A percentile compares a stretch with the other conserved stretches of the same genome.
These are phyloP conservation scores for Hymenoscyphus repandus DNA, from an alignment of 2,329 filamentous ascomycete species.

Conservation along the genomic window DNA sequence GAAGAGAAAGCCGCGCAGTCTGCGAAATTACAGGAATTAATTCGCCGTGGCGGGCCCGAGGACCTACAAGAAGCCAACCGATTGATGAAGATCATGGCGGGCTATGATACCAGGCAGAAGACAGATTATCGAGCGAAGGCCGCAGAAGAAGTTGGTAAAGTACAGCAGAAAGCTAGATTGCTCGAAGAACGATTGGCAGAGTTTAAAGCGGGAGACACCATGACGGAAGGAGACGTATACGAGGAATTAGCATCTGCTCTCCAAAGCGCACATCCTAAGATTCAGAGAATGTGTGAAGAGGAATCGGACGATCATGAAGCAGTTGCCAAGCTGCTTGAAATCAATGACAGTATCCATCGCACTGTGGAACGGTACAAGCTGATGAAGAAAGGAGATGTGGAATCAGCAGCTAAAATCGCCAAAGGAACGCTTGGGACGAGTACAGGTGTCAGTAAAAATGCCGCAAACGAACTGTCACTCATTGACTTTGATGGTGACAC, in stretches of 20 bases:
- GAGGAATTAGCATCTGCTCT: constrained; percentile 85
- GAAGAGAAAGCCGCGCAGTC: constrained; percentile 93
- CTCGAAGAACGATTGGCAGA: constrained; percentile 88
- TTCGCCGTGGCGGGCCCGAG: constrained; percentile 83
- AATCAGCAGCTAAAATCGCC: constrained; percentile 76
- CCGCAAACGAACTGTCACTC: constrained; percentile 75
- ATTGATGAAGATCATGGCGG: constrained; percentile 99
- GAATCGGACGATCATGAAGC: constrained; percentile 96
- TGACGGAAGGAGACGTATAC: constrained; percentile 63
- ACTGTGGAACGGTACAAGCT: constrained; percentile 94
- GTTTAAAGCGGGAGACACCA: constrained; percentile 74
- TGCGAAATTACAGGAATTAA: constrained; percentile 96
- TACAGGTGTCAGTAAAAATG: constrained; percentile 58
- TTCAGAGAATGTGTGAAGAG: constrained; percentile 99
- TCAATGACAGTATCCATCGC: constrained; percentile 97
- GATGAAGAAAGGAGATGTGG: constrained; percentile 90
- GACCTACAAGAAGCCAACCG: constrained; percentile 96
- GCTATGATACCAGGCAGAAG: constrained; percentile 90
- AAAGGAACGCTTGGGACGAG: constrained; percentile 70
- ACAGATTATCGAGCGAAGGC: constrained; percentile 98
- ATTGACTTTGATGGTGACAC: constrained; percentile 79
- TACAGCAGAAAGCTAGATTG: constrained; percentile 90
- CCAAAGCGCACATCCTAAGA: constrained; percentile 93
- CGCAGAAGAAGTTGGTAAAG: constrained; percentile 87
- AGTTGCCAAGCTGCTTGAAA: constrained; percentile 89